These are phyloP conservation scores for Kappamyces sp. DNA, from an alignment of 192 early-diverging fungal species.

Conservation along the genomic window DNA sequence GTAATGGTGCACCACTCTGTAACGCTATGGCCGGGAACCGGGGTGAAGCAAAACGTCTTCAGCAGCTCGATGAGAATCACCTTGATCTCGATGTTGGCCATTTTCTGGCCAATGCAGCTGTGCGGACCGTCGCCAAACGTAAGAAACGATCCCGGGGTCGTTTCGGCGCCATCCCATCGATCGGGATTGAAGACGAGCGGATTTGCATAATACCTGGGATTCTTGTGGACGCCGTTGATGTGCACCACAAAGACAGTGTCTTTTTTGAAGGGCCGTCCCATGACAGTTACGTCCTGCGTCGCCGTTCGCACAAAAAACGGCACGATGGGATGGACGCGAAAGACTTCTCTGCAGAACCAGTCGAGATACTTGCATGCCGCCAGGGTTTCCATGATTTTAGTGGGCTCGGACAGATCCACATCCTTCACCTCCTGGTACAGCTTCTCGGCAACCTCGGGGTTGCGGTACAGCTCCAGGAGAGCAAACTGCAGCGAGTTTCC, in stretches of 20 bases:
- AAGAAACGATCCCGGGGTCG: conserved; percentile 28
- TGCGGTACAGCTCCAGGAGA: conserved; percentile 14
- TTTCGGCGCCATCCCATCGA: conserved; percentile 22
- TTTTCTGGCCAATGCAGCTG: conserved; percentile 41
- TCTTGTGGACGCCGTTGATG: conserved; percentile 23
- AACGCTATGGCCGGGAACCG: too few relatives aligned
- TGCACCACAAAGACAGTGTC: conserved; percentile 21
- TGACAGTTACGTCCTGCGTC: conserved; percentile 17
- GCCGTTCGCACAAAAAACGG: conserved; percentile 10
- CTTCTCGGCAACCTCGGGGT: conserved; percentile 18
- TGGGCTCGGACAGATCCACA: neutral
- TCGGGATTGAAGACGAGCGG: conserved; percentile 35
- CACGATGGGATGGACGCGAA: conserved; percentile 27
- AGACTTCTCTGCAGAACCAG: conserved; percentile 28
- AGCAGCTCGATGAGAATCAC: conserved; percentile 13
- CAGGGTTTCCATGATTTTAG: conserved; percentile 20
- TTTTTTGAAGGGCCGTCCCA: conserved; percentile 23
- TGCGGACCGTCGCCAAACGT: conserved; percentile 37
- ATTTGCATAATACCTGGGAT: conserved; percentile 20
- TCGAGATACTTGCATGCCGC: conserved; percentile 25
- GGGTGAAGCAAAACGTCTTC: too few relatives aligned
- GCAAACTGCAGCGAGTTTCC: conserved; percentile 28
- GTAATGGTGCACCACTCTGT: too few relatives aligned
- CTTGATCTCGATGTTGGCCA: conserved; percentile 38
- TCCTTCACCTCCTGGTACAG: conserved; percentile 18